These are phyloP conservation scores for Gossypium raimondii DNA, from an alignment of 345 rosid genomes.

Conservation along the genomic window DNA sequence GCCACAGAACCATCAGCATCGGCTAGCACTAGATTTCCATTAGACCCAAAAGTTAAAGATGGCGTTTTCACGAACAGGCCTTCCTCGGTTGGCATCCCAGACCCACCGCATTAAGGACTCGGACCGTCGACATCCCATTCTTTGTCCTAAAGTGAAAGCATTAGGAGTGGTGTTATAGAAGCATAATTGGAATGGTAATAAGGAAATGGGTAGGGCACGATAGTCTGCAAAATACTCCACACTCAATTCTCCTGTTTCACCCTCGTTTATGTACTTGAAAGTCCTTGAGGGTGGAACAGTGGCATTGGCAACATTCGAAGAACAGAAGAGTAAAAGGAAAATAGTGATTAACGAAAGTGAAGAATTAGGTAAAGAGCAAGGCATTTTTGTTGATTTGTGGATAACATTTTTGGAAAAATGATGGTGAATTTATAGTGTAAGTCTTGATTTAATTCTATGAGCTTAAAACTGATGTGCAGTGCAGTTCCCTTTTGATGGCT, in stretches of 20 bases:
- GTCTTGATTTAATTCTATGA: not conserved
- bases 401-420: not conserved
- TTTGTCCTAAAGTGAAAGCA: constrained; percentile 49
- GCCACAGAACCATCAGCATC: constrained; percentile 56
- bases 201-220: not conserved
- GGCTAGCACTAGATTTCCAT: constrained; percentile 55
- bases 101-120: constrained; percentile 47
- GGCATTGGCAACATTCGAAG: not conserved
- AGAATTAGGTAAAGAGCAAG: not conserved
- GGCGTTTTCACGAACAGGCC: constrained; percentile 59
- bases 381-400: not conserved
- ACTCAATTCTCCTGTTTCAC: not conserved
- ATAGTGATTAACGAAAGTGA: not conserved
- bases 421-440: not conserved
- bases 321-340: not conserved
- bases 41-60: constrained; percentile 37
- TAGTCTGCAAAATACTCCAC: constrained; percentile 9
- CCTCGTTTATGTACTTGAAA: constrained; percentile 9
- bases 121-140: constrained; percentile 40
- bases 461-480: not conserved
- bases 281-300: constrained; percentile 3
- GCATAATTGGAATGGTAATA: constrained; percentile 45
- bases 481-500: not conserved
- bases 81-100: constrained; percentile 70
- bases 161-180: constrained; percentile 64